A percentile compares a stretch with the other conserved stretches of the same genome.
phyloP scores from a whole-genome alignment of 441 rosid genomes.

The Breynia disticha region DNA sequence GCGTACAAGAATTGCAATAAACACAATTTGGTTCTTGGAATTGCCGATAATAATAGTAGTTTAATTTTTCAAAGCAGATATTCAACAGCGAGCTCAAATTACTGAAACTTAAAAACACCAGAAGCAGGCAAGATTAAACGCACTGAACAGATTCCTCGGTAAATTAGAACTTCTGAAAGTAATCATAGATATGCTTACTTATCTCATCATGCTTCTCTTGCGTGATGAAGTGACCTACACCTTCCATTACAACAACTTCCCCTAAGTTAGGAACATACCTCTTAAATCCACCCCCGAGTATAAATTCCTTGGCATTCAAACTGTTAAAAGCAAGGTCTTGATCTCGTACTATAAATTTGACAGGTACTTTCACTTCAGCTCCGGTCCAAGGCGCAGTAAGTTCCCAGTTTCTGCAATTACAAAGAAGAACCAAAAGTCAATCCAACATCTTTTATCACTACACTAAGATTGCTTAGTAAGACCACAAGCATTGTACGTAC shows the following conservation, averaged over 20 bases:
- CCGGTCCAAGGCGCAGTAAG: conserved; percentile 77
- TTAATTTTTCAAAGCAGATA: too few relatives aligned
- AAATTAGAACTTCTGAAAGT: conserved; percentile 37
- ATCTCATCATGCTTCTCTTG: conserved; percentile 63
- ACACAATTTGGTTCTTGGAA: too few relatives aligned
- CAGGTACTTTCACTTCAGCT: conserved; percentile 45
- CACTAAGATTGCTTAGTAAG: too few relatives aligned
- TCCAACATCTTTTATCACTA: background rate
- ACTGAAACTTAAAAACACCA: too few relatives aligned
- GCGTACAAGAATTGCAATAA: too few relatives aligned
- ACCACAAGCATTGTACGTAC: conserved; percentile 23
- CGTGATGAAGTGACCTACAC: conserved; percentile 60
- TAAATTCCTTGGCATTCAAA: conserved; percentile 44
- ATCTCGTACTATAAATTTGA: conserved; percentile 68
- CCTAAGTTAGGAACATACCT: conserved; percentile 52
- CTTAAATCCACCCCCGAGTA: conserved; percentile 51
- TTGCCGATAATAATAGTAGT: too few relatives aligned
- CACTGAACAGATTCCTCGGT: too few relatives aligned
- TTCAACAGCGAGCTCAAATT: too few relatives aligned
- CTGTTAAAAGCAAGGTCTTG: conserved; percentile 51
- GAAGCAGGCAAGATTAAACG: too few relatives aligned
- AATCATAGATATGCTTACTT: conserved; percentile 47
- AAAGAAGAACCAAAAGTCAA: background rate
- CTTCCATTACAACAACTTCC: conserved; percentile 63
- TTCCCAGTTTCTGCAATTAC: conserved; percentile 57